Evolutionary conservation across 2,329 filamentous ascomycete species (phyloP), one percentile per base, ranked within the genome.

Genomic region (Nothophaeocryptopus gaeumannii): DNA sequence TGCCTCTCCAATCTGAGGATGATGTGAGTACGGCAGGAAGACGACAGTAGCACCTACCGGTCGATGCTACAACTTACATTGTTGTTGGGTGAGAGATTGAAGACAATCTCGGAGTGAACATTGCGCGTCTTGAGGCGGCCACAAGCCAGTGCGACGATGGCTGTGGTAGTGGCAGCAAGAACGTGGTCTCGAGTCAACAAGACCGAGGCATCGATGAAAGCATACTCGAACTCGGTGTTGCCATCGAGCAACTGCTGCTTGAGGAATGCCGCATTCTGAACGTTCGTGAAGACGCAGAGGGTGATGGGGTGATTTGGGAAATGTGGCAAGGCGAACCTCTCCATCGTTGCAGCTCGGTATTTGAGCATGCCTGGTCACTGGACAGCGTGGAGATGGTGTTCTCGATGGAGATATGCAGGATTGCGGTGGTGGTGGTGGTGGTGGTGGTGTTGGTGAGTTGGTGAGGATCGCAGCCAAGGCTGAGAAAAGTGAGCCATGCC

Each of bases 201-300:
- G 68, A 88, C 81, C 39, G 81, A 83, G 14, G 90, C 90, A 72
- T 99, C 92, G 39, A 99, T 80, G 59, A 99, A 87, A 31, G 91
- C 90, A 75, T 97, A 97, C 70, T 97, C 90, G 62, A 91, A 97
- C 8, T 85, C 84, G 9, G 81, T 65, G 66, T 97, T 96, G 45
- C 88, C 87, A 5, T 82, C 79, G n/a, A 97, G 77, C 5, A 99
- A 81, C 72, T 96, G 91, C 60, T 85, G 77, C 45, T 90, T 85
- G 37, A 99, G 76, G 64, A 86, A 90, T 1, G 80, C 71, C 9
- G 89, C 80, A 68, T 99, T 99, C 54, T 79, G 68, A 49, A 97
- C 81, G 67, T 88, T 74, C 15, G 76, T 79, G 74, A 93, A 96
- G 30, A 96, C 74, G 37, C 82, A 84, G 42, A 89, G 72, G 69